Conservation (phyloP, 805 yeast species). For the Wickerhamiella shivajii region DNA sequence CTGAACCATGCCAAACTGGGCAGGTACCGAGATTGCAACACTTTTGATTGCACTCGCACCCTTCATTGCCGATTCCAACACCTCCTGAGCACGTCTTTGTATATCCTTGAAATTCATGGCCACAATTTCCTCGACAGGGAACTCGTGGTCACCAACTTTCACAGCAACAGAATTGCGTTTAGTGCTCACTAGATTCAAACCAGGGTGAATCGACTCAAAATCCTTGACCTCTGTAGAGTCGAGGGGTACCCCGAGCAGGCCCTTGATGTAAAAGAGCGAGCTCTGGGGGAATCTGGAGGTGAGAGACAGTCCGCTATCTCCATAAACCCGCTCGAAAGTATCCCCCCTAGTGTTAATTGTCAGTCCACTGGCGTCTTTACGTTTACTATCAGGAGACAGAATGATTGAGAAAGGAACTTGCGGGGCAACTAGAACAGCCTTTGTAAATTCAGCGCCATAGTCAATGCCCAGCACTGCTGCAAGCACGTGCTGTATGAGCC, state of each 20-base stretch:
- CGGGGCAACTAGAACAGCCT: slow-evolving; percentile 82
- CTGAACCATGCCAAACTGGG: slow-evolving; percentile 47
- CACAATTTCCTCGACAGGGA: slow-evolving; percentile 58
- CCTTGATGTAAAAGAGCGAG: slow-evolving; percentile 53
- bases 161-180: slow-evolving; percentile 45
- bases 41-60: slow-evolving; percentile 39
- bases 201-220: slow-evolving; percentile 46
- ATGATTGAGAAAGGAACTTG: slow-evolving; percentile 78
- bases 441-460: slow-evolving; percentile 74
- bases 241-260: slow-evolving; percentile 45
- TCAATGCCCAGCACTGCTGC: slow-evolving; percentile 79
- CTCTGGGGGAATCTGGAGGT: slow-evolving; percentile 61
- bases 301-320: slow-evolving; percentile 55
- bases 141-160: slow-evolving; percentile 33
- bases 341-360: slow-evolving; percentile 31
- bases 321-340: slow-evolving; percentile 47
- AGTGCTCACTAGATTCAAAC: slow-evolving; percentile 32
- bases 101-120: slow-evolving; percentile 72
- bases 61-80: slow-evolving; percentile 41
- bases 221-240: slow-evolving; percentile 33
- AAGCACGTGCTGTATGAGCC: slow-evolving; percentile 1
- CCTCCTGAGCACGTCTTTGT: slow-evolving; percentile 44
- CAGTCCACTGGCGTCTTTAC: slow-evolving; percentile 76
- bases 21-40: slow-evolving; percentile 66
- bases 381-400: slow-evolving; percentile 76